Evolutionary conservation across 2,329 filamentous ascomycete genomes (phyloP).

Genomic region (Trichoderma sp.): DNA sequence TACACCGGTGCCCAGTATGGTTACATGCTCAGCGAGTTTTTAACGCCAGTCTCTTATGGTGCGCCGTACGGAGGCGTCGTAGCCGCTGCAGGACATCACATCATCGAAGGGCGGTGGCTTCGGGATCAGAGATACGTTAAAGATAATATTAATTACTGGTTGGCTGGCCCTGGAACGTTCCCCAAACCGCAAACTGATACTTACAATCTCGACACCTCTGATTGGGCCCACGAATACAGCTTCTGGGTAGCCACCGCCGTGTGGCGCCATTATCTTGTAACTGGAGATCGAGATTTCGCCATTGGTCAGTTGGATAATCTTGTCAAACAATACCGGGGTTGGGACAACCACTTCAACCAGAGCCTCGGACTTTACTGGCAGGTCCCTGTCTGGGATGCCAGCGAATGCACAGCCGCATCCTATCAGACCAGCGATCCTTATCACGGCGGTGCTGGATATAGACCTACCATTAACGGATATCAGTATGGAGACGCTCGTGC

Average conservation of each 20-base stretch:
- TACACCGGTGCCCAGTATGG: neutral
- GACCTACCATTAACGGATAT: neutral
- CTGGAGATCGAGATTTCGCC: neutral
- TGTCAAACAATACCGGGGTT: neutral
- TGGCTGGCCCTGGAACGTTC: neutral
- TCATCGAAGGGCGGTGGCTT: neutral
- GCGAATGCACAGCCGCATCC: neutral
- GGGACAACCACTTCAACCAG: neutral
- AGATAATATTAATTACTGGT: neutral
- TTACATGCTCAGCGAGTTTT: neutral
- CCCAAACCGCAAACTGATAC: neutral
- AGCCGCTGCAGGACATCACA: neutral
- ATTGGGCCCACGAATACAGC: constrained; percentile 1
- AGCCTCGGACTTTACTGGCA: neutral
- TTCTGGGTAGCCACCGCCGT: neutral
- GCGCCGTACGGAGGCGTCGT: neutral
- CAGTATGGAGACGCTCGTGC: neutral
- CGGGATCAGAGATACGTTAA: neutral
- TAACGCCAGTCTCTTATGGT: neutral
- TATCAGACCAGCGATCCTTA: neutral
- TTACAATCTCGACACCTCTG: neutral
- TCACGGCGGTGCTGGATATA: neutral
- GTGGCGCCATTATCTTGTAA: constrained; percentile 3
- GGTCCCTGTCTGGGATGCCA: neutral
- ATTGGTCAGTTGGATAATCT: neutral